Evolutionary conservation across 2,329 filamentous ascomycete species (phyloP).

Genomic region (Cytospora piceae): DNA sequence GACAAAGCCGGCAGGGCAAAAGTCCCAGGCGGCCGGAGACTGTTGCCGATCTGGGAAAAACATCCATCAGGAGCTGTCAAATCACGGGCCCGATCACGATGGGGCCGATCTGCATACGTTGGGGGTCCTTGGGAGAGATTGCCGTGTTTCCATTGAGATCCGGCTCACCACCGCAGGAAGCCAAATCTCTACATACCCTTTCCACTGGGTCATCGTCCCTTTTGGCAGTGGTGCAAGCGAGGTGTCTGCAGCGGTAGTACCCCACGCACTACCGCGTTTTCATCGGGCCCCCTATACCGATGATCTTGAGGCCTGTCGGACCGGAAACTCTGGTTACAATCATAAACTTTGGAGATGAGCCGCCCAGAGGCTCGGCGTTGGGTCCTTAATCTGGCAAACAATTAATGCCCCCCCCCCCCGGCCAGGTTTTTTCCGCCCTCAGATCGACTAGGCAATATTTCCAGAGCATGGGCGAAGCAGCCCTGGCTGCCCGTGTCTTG

Average conservation of each 20-base stretch:
- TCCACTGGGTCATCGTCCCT: slow-evolving; percentile 11
- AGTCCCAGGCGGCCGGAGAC: slow-evolving; percentile 20
- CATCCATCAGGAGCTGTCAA: slow-evolving; percentile 29
- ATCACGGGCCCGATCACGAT: slow-evolving; percentile 28
- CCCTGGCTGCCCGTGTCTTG: slow-evolving; percentile 7
- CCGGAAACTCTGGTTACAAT: not conserved
- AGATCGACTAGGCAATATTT: slow-evolving; percentile 7
- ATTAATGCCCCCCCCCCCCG: not conserved
- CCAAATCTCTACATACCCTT: slow-evolving; percentile 22
- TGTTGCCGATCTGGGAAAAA: slow-evolving; percentile 28
- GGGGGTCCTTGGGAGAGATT: slow-evolving; percentile 25
- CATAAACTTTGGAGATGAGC: not conserved
- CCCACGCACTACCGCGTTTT: not conserved
- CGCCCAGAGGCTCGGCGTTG: not conserved
- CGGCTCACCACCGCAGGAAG: slow-evolving; percentile 26
- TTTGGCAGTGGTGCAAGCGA: slow-evolving; percentile 6
- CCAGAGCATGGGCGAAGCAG: slow-evolving; percentile 2
- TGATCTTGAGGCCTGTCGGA: not conserved
- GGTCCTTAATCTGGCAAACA: not conserved
- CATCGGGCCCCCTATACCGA: not conserved
- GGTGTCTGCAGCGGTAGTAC: slow-evolving; percentile 3
- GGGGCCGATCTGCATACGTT: slow-evolving; percentile 28
- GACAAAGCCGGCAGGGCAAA: slow-evolving; percentile 20
- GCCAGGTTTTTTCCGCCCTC: not conserved
- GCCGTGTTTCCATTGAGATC: slow-evolving; percentile 30